Percentiles rank a stretch among this genome's conserved stretches.
Evolutionary conservation across 164 flowering plant genomes (phyloP).

Genomic region (Umbellularia californica): DNA sequence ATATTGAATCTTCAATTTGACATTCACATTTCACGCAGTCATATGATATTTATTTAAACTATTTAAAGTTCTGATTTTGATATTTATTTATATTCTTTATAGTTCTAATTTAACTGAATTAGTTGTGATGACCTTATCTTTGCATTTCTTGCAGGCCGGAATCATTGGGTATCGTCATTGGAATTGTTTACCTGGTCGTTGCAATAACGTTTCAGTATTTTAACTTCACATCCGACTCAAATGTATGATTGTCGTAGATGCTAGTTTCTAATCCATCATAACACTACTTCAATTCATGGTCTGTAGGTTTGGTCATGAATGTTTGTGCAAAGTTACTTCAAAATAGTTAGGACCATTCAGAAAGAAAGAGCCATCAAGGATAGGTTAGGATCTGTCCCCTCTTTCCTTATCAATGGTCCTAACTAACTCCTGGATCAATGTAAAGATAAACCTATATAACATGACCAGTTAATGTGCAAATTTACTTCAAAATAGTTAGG

Average conservation of each 20-base stretch:
- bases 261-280: background rate
- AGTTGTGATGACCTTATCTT: background rate
- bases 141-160: conserved; percentile 70
- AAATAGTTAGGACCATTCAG: background rate
- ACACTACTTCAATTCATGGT: background rate
- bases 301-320: background rate
- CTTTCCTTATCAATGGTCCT: too few species aligned
- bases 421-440: too few species aligned
- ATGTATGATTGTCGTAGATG: conserved; percentile 40
- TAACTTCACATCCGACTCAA: conserved; percentile 80
- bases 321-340: too few species aligned
- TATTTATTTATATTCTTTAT: too few species aligned
- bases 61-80: too few species aligned
- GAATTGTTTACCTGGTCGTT: conserved; percentile 72
- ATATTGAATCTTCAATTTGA: too few species aligned
- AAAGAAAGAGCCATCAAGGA: background rate
- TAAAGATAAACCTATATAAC: too few species aligned
- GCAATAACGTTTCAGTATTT: conserved; percentile 73
- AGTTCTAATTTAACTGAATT: background rate
- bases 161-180: conserved; percentile 89
- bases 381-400: background rate
- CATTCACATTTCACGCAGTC: too few species aligned
- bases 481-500: too few species aligned
- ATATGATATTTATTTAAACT: too few species aligned
- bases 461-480: too few species aligned